phyloP scores from a whole-genome alignment of 2,329 filamentous ascomycete genomes.

The Claviceps digitariae region DNA sequence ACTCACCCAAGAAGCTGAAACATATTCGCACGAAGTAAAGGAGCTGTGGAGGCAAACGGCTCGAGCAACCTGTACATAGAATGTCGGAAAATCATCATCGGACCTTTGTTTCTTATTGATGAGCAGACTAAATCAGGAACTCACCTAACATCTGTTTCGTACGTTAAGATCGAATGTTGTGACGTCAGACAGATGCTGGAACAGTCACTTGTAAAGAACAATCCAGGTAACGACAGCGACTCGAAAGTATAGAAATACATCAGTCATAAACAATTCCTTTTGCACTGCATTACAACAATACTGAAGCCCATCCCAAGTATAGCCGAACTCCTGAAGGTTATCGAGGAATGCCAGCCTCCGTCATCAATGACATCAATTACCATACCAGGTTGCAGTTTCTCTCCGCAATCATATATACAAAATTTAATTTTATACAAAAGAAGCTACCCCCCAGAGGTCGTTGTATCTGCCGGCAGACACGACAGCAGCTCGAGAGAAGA shows the following conservation, averaged over 20 bases:
- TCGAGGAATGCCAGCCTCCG: not conserved
- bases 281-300: not conserved
- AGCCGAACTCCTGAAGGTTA: not conserved
- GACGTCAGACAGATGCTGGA: not conserved
- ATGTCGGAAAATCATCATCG: not conserved
- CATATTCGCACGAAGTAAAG: constrained; percentile 65
- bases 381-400: not conserved
- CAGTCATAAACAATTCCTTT: not conserved
- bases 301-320: not conserved
- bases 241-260: not conserved
- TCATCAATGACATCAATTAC: not conserved
- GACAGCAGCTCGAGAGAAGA: not conserved
- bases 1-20: constrained; percentile 77
- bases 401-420: not conserved
- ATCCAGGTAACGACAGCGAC: too few species aligned
- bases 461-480: not conserved
- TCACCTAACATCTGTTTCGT: not conserved
- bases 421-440: not conserved
- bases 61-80: not conserved
- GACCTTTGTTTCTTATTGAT: not conserved
- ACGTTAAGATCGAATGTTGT: not conserved
- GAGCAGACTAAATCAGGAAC: not conserved
- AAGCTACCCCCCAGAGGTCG: not conserved
- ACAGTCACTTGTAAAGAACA: too few species aligned
- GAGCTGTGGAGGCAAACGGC: not conserved